These are phyloP conservation scores for Drechslerella dactyloides DNA, from an alignment of 2,329 filamentous ascomycete genomes.

Conservation along the genomic window DNA sequence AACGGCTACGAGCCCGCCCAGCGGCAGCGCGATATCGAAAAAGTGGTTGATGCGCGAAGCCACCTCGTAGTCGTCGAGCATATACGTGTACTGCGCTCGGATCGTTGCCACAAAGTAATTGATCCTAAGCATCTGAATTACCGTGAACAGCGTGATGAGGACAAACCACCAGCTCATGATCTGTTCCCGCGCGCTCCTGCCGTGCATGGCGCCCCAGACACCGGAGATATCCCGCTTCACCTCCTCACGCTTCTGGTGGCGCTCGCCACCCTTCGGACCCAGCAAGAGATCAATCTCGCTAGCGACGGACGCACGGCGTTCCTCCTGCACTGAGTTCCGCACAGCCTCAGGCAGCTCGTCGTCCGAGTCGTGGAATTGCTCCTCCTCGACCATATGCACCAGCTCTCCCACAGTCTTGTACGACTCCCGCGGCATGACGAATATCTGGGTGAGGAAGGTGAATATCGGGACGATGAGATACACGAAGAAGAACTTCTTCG, in stretches of 20 bases:
- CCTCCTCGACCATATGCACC: conserved; percentile 71
- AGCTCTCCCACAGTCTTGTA: conserved; percentile 88
- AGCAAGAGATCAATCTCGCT: conserved; percentile 76
- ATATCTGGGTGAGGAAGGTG: conserved; percentile 71
- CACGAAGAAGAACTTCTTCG: conserved; percentile 71
- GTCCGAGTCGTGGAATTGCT: conserved; percentile 55
- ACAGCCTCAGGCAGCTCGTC: conserved; percentile 52
- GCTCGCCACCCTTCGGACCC: conserved; percentile 68
- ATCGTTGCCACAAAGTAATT: conserved; percentile 94
- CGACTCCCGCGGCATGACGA: conserved; percentile 74
- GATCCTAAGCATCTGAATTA: conserved; percentile 72
- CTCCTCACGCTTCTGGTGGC: conserved; percentile 72
- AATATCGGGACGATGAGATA: conserved; percentile 74
- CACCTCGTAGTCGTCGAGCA: conserved; percentile 68
- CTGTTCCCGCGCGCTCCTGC: conserved; percentile 72
- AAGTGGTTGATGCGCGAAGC: conserved; percentile 78
- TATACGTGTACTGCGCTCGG: conserved; percentile 77
- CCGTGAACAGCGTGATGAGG: conserved; percentile 79
- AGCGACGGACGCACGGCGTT: conserved; percentile 68
- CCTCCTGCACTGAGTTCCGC: conserved; percentile 58
- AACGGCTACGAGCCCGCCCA: conserved; percentile 82
- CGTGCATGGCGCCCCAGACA: conserved; percentile 86
- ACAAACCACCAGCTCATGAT: conserved; percentile 83
- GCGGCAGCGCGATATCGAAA: conserved; percentile 83
- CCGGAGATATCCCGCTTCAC: conserved; percentile 73